phyloP scores from a whole-genome alignment of 2,329 filamentous ascomycete genomes.

The Penicillium expansum region DNA sequence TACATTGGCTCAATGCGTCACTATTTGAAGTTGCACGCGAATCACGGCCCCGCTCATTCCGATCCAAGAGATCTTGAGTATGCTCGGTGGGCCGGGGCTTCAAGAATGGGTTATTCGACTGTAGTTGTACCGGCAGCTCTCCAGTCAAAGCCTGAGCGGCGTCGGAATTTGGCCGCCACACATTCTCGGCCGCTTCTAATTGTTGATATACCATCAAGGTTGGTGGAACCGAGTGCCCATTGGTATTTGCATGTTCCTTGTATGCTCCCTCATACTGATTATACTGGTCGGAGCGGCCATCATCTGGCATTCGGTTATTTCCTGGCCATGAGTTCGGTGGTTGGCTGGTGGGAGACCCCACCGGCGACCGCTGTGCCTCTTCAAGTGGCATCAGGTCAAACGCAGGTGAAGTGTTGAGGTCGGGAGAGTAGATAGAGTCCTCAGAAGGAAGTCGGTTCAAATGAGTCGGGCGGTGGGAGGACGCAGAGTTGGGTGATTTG shows the following conservation, averaged over 20 bases:
- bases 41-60: conserved; percentile 20
- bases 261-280: conserved; percentile 7
- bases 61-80: conserved; percentile 22
- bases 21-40: conserved; percentile 27
- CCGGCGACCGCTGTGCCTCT: conserved; percentile 37
- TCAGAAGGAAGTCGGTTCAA: conserved; percentile 29
- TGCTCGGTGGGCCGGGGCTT: conserved; percentile 25
- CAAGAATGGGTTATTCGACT: conserved; percentile 43
- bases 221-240: conserved; percentile 20
- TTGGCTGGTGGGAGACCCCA: conserved; percentile 29
- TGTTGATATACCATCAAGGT: conserved; percentile 25
- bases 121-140: conserved; percentile 32
- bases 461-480: conserved; percentile 28
- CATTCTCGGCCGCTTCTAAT: conserved; percentile 21
- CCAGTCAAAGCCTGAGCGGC: conserved; percentile 16
- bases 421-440: conserved; percentile 38
- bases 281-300: conserved; percentile 9
- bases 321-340: conserved; percentile 35
- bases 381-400: conserved; percentile 41
- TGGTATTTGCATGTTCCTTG: conserved; percentile 6
- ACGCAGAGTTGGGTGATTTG: conserved; percentile 31
- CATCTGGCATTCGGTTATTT: conserved; percentile 19
- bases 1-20: conserved; percentile 36
- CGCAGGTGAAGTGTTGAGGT: conserved; percentile 38
- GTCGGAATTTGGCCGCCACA: conserved; percentile 16